These are phyloP conservation scores for Aschersonia sp. DNA, from an alignment of 2,329 filamentous ascomycete genomes.

Conservation along the genomic window DNA sequence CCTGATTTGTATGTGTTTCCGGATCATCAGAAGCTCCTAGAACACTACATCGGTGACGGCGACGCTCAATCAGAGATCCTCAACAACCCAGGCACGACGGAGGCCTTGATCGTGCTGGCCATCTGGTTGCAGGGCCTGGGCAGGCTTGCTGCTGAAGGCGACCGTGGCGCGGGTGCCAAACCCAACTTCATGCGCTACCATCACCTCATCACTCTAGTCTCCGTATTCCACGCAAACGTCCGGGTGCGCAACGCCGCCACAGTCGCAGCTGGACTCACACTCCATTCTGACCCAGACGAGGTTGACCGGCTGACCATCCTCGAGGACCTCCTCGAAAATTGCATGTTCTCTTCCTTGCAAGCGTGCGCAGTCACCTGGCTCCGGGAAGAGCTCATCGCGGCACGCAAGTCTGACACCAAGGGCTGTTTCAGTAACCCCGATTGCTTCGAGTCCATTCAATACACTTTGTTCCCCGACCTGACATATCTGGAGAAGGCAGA, in stretches of 20 bases:
- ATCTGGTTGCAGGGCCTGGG: slow-evolving; percentile 41
- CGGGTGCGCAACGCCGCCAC: slow-evolving; percentile 40
- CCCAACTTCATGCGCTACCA: slow-evolving; percentile 44
- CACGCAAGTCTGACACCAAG: slow-evolving; percentile 17
- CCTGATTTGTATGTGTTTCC: slow-evolving; percentile 46
- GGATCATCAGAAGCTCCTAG: slow-evolving; percentile 39
- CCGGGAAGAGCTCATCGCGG: slow-evolving; percentile 44
- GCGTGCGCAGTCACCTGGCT: slow-evolving; percentile 50
- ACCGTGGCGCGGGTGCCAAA: slow-evolving; percentile 10
- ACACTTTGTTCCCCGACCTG: slow-evolving; percentile 44
- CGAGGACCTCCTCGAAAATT: slow-evolving; percentile 51
- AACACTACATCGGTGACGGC: slow-evolving; percentile 34
- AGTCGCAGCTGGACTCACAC: slow-evolving; percentile 34
- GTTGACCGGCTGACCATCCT: slow-evolving; percentile 45
- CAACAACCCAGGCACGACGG: slow-evolving; percentile 38
- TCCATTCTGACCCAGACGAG: slow-evolving; percentile 46
- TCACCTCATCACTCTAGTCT: slow-evolving; percentile 41
- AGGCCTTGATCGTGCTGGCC: slow-evolving; percentile 44
- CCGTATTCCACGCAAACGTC: slow-evolving; percentile 41
- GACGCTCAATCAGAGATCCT: slow-evolving; percentile 32
- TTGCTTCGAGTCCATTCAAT: slow-evolving; percentile 45
- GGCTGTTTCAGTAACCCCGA: slow-evolving; percentile 34
- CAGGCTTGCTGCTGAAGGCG: slow-evolving; percentile 18
- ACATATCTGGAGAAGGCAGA: slow-evolving; percentile 28
- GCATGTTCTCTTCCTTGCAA: slow-evolving; percentile 47